phyloP scores from a whole-genome alignment of 805 yeast species.

The Candida gorgasii region DNA sequence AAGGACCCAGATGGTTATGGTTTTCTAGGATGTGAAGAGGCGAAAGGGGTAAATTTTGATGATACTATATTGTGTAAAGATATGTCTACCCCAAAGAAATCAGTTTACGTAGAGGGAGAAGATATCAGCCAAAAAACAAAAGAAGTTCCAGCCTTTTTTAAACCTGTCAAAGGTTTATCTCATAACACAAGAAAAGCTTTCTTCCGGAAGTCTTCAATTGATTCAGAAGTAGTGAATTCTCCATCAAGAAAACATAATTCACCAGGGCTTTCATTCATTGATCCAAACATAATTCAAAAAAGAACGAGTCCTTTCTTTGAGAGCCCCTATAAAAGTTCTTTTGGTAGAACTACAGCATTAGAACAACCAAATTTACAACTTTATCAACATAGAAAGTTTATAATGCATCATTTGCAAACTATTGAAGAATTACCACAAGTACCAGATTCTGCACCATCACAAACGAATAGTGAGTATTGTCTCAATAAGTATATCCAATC shows the following conservation, averaged over 20 bases:
- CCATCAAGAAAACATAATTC: slow-evolving; percentile 1
- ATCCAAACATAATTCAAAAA: not conserved
- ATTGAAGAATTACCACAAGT: slow-evolving; percentile 1
- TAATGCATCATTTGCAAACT: not conserved
- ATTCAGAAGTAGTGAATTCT: not conserved
- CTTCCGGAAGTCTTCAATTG: too few species aligned
- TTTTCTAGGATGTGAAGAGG: not conserved
- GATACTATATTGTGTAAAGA: slow-evolving; percentile 7
- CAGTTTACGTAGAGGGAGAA: slow-evolving; percentile 3
- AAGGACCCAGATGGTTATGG: slow-evolving; percentile 3
- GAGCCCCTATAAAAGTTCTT: not conserved
- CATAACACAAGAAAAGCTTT: too few species aligned
- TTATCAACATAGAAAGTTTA: not conserved
- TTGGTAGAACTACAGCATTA: not conserved
- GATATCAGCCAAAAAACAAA: not conserved
- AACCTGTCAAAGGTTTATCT: not conserved
- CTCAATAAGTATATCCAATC: too few species aligned
- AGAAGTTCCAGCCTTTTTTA: not conserved
- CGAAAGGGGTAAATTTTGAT: not conserved
- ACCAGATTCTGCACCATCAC: not conserved
- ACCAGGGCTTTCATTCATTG: not conserved
- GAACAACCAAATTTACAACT: not conserved
- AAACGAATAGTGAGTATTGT: not conserved
- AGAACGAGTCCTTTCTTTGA: not conserved
- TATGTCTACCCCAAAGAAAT: slow-evolving; percentile 10